A percentile compares a stretch with the other conserved stretches of the same genome.
These are phyloP conservation scores for Guyanaporus albipodus DNA, from an alignment of 768 basidiomycete species.

Conservation along the genomic window DNA sequence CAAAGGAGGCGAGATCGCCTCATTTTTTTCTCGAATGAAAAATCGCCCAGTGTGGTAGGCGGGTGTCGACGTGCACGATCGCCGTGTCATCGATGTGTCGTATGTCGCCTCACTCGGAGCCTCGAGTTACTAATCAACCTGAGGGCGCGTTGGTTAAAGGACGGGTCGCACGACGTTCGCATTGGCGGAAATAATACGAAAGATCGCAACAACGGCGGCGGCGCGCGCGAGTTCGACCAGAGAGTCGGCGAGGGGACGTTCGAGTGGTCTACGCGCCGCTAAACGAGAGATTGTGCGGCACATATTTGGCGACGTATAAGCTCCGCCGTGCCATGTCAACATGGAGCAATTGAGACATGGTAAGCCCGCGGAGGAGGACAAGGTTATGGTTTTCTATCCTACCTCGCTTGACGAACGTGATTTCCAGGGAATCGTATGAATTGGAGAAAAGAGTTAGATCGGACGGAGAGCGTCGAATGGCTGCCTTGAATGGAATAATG, in stretches of 20 bases:
- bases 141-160: too few species aligned
- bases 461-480: constrained; percentile 14
- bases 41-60: constrained; percentile 19
- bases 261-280: neutral
- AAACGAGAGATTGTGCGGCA: neutral
- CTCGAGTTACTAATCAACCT: constrained; percentile 11
- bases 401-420: constrained; percentile 4
- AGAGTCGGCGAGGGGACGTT: too few species aligned
- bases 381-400: constrained; percentile 7
- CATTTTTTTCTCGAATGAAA: constrained; percentile 23
- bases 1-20: constrained; percentile 10
- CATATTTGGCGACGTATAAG: constrained; percentile 8
- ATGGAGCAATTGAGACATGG: constrained; percentile 19
- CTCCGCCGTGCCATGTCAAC: constrained; percentile 15
- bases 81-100: constrained; percentile 13
- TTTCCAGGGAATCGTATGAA: constrained; percentile 7
- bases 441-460: too few species aligned
- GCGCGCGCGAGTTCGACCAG: too few species aligned
- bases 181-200: too few species aligned
- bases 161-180: neutral
- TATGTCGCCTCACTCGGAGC: constrained; percentile 13
- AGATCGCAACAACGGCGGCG: too few species aligned
- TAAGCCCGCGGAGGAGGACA: constrained; percentile 23
- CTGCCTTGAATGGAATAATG: constrained; percentile 13
- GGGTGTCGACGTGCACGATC: constrained; percentile 21